Percentiles rank a stretch among this genome's conserved stretches.
These are phyloP conservation scores for Akanthomyces lecanii DNA, from an alignment of 2,329 filamentous ascomycete genomes.

Conservation along the genomic window DNA sequence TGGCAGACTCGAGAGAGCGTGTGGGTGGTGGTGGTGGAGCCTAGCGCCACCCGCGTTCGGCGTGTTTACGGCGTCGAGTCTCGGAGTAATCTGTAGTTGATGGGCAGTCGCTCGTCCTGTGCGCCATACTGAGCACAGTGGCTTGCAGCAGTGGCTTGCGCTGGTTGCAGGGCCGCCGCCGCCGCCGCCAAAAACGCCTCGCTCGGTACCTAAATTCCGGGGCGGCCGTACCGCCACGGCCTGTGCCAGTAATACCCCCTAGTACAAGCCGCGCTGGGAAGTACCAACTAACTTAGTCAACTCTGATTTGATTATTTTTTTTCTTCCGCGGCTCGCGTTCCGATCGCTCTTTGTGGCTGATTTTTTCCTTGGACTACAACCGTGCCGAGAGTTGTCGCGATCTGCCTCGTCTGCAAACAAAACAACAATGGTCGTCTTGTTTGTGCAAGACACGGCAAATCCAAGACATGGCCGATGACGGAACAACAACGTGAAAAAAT, in stretches of 20 bases:
- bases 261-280: no score
- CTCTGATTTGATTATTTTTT: neutral
- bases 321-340: neutral
- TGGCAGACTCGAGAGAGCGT: neutral
- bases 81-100: slow-evolving; percentile 1
- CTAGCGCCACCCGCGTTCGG: slow-evolving; percentile 10
- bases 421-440: no score
- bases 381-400: neutral
- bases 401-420: neutral
- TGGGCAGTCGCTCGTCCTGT: no score
- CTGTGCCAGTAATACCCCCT: no score
- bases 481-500: neutral
- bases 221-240: no score
- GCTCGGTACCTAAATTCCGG: no score
- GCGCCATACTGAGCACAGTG: neutral
- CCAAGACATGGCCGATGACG: neutral
- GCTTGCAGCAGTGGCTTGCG: neutral
- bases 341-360: neutral
- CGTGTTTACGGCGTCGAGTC: slow-evolving; percentile 3
- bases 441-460: neutral
- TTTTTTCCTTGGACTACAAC: no score
- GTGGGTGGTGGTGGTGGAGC: neutral
- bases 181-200: neutral
- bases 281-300: neutral
- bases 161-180: neutral